Conservation (phyloP, 768 basidiomycete genomes). For the Termitomyces sp. region DNA sequence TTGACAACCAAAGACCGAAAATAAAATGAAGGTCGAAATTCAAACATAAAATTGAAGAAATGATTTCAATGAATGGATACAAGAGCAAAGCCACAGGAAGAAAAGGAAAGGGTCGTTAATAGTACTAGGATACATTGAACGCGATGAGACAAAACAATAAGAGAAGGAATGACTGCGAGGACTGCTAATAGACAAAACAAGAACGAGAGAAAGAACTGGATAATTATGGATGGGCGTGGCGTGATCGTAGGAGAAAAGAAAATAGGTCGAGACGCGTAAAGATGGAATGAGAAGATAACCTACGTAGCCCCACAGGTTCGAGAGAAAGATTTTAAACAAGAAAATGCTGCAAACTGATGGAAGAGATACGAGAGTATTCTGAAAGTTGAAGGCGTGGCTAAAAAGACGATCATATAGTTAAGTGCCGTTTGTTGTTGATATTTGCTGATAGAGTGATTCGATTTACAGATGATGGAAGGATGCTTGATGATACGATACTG, state of each 20-base stretch:
- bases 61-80: background rate
- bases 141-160: slow-evolving; percentile 4
- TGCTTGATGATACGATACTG: slow-evolving; percentile 16
- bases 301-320: slow-evolving; percentile 5
- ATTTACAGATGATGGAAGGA: slow-evolving; percentile 18
- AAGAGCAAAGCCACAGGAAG: background rate
- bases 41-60: background rate
- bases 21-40: background rate
- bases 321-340: slow-evolving; percentile 1
- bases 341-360: slow-evolving; percentile 11
- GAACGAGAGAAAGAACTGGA: slow-evolving; percentile 5
- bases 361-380: slow-evolving; percentile 23
- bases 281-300: slow-evolving; percentile 11
- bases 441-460: slow-evolving; percentile 15
- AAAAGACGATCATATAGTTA: slow-evolving; percentile 15
- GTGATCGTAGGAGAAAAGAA: slow-evolving; percentile 2
- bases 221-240: slow-evolving; percentile 10
- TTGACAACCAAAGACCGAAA: too few relatives aligned
- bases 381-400: slow-evolving; percentile 14
- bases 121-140: slow-evolving; percentile 11
- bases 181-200: slow-evolving; percentile 1
- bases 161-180: slow-evolving; percentile 2
- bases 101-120: slow-evolving; percentile 2
- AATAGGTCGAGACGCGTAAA: slow-evolving; percentile 2
- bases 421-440: slow-evolving; percentile 14